Evolutionary conservation across 306 rosid species (phyloP), one percentile per base, ranked within the genome.

Genomic region (Prunus salicina): DNA sequence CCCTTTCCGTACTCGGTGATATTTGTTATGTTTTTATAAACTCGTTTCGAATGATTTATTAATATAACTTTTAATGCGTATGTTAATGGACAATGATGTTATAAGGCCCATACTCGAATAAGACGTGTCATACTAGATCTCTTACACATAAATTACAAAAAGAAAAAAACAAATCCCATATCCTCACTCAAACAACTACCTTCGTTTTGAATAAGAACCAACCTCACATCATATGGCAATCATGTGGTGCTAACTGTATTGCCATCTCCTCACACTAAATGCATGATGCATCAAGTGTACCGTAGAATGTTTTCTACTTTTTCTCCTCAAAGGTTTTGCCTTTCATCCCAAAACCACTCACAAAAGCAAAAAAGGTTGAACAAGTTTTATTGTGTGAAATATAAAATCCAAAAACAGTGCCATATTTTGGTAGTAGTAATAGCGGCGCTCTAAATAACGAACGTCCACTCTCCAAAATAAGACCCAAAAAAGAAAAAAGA

Each of bases 1-100:
- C 43, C 2, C 0, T 38, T 38, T 0, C 1, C 6, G 2, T 34
- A 34, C 8, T 38, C 2, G 0, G 2, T 6, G 9, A 7, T 38
- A 7, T 38, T 34, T 34, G 2, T 34, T 38, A 38, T 7, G 43
- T 38, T 38, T 38, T 38, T 8, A 38, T 7, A 38, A 38, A 7
- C 2, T 38, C 0, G 43, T 38, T 38, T 7, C 9, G 2, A 38
- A 38, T 0, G 0, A 38, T 7, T 38, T 38, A 38, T 38, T 38
- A 34, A 34, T 34, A 6, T 0, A 8, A 34, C 0, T 34, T 34
- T 34, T 34, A 1, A 34, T 0, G 41, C 8, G 2, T 34, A 34
- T 2, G 2, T 34, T 34, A 7, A 38, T 0, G 43, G 9, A 2
- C 43, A 7, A 0, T 38, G 43, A 38, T 38, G 43, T 6, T 38